Percentiles rank a stretch among this genome's conserved stretches.
These are phyloP conservation scores for Venturia carpophila DNA, from an alignment of 2,329 filamentous ascomycete genomes.

Conservation along the genomic window DNA sequence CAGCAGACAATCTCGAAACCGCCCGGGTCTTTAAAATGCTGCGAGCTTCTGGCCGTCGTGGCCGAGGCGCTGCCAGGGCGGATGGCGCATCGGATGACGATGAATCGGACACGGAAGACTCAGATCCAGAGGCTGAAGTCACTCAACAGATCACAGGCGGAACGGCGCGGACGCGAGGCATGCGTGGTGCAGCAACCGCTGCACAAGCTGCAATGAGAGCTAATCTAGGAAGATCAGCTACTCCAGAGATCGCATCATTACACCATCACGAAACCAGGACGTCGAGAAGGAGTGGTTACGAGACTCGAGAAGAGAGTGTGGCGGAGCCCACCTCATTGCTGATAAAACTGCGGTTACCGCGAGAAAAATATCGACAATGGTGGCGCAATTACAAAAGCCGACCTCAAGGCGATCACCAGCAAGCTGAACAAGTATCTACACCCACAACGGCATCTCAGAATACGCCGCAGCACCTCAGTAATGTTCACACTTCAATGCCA, in stretches of 20 bases:
- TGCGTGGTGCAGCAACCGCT: conserved; percentile 79
- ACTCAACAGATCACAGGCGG: conserved; percentile 58
- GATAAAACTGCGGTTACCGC: conserved; percentile 66
- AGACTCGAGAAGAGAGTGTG: conserved; percentile 69
- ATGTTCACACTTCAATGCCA: conserved; percentile 39
- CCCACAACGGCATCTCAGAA: conserved; percentile 40
- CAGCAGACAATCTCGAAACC: conserved; percentile 70
- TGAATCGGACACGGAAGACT: conserved; percentile 87
- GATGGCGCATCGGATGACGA: conserved; percentile 81
- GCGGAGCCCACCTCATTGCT: conserved; percentile 58
- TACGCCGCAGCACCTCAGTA: conserved; percentile 37
- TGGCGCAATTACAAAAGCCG: conserved; percentile 47
- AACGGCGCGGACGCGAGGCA: conserved; percentile 76
- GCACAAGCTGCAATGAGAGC: conserved; percentile 80
- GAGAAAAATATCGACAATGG: conserved; percentile 62
- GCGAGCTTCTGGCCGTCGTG: conserved; percentile 35
- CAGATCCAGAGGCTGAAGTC: conserved; percentile 32
- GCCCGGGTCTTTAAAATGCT: conserved; percentile 72
- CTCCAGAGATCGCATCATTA: conserved; percentile 61
- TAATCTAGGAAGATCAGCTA: conserved; percentile 72
- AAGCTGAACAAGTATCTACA: conserved; percentile 27
- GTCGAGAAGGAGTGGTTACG: conserved; percentile 48
- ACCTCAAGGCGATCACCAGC: conserved; percentile 27
- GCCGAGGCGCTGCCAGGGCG: conserved; percentile 54
- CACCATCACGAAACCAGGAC: conserved; percentile 69